phyloP scores from a whole-genome alignment of 129 eudicot species.

The Solidago caesia region DNA sequence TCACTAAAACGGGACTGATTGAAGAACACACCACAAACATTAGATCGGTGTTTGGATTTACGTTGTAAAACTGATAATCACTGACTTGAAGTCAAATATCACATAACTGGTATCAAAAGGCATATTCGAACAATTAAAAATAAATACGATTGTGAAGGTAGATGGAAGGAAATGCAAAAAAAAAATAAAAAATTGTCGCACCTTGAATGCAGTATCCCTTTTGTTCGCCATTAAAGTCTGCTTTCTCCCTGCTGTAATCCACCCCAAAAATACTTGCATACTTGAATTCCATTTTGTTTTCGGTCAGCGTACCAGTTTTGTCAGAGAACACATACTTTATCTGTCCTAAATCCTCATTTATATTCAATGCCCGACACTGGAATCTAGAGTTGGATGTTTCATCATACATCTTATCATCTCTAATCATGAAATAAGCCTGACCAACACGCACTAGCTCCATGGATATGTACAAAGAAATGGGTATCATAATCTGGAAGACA shows the following conservation, averaged over 20 bases:
- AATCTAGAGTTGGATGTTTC: conserved; percentile 63
- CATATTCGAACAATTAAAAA: not conserved
- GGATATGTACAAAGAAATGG: conserved; percentile 92
- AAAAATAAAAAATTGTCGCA: conserved; percentile 29
- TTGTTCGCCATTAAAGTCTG: conserved; percentile 38
- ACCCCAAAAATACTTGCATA: conserved; percentile 85
- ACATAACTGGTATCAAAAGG: too few species aligned
- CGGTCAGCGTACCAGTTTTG: conserved; percentile 93
- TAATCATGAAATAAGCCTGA: conserved; percentile 95
- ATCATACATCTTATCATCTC: conserved; percentile 68
- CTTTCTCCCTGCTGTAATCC: conserved; percentile 56
- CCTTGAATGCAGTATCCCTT: conserved; percentile 61
- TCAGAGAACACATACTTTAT: conserved; percentile 92
- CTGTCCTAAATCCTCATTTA: conserved; percentile 97
- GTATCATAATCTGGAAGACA: conserved; percentile 95
- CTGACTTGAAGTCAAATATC: too few species aligned
- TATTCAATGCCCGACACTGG: conserved; percentile 91
- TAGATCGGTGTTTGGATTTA: not conserved
- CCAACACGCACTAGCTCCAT: conserved; percentile 99
- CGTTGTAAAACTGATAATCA: too few species aligned
- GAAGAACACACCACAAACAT: conserved; percentile 2
- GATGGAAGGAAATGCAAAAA: not conserved
- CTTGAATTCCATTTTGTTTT: conserved; percentile 97
- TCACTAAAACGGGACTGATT: not conserved
- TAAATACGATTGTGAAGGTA: not conserved